Evolutionary conservation across 305 asterid genomes (phyloP).

Genomic region (Euphrasia arctica): DNA sequence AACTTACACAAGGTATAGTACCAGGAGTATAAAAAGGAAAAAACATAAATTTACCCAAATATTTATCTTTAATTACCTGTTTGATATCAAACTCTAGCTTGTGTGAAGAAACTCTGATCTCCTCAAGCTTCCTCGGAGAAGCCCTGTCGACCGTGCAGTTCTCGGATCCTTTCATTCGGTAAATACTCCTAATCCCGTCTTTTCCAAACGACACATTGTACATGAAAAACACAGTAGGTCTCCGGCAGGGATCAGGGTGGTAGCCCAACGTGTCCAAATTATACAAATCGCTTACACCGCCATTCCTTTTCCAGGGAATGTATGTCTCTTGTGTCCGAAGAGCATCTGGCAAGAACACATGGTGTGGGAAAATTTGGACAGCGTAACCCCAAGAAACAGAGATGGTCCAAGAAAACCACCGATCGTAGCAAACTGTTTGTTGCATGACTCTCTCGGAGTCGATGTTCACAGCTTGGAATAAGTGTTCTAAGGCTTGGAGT

Average conservation of each 20-base stretch:
- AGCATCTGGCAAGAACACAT: conserved; percentile 47
- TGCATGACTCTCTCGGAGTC: conserved; percentile 69
- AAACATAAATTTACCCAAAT: background rate
- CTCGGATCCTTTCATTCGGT: conserved; percentile 35
- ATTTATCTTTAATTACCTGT: conserved; percentile 39
- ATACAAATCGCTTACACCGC: conserved; percentile 24
- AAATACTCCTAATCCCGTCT: conserved; percentile 40
- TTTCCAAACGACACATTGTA: conserved; percentile 28
- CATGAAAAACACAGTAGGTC: conserved; percentile 53
- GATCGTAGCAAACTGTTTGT: conserved; percentile 74
- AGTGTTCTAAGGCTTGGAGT: conserved; percentile 43
- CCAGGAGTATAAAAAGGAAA: background rate
- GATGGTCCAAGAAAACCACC: conserved; percentile 75
- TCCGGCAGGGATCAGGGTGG: conserved; percentile 52
- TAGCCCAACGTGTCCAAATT: conserved; percentile 35
- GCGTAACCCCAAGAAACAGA: conserved; percentile 75
- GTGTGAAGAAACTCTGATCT: conserved; percentile 51
- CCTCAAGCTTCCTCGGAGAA: conserved; percentile 64
- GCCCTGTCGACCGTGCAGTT: conserved; percentile 49
- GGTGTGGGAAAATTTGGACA: conserved; percentile 56
- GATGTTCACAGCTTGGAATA: conserved; percentile 43
- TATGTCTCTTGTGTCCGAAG: conserved; percentile 49
- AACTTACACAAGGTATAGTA: background rate
- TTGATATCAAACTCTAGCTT: conserved; percentile 45
- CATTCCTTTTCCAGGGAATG: conserved; percentile 45